Conservation (phyloP, 1,284 basidiomycete genomes). For the Exsudoporus floridanus region DNA sequence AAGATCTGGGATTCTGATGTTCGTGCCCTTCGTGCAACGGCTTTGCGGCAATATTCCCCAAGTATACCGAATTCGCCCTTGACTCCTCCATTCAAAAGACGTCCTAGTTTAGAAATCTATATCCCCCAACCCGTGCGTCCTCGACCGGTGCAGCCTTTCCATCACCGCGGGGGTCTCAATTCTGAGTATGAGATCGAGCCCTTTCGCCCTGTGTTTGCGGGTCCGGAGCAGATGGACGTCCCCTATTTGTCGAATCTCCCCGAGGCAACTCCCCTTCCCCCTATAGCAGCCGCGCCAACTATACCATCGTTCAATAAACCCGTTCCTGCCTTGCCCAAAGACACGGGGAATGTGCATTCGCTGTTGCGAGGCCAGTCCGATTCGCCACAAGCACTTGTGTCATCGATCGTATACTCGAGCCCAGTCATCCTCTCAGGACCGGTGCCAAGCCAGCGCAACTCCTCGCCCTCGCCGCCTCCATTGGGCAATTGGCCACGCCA, state of each 20-base stretch:
- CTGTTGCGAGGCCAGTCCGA: conserved; percentile 9
- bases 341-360: conserved; percentile 1
- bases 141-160: conserved; percentile 35
- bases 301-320: conserved; percentile 15
- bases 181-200: conserved; percentile 50
- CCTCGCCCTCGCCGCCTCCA: conserved; percentile 43
- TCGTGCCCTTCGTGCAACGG: conserved; percentile 44
- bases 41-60: conserved; percentile 27
- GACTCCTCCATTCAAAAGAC: conserved; percentile 33
- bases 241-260: conserved; percentile 20
- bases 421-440: conserved; percentile 22
- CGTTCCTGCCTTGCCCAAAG: conserved; percentile 5
- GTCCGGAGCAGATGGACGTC: conserved; percentile 27
- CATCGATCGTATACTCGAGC: conserved; percentile 35
- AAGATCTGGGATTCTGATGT: conserved; percentile 55
- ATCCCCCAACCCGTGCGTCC: conserved; percentile 46
- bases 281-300: background rate
- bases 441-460: conserved; percentile 4
- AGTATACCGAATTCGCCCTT: conserved; percentile 36
- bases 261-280: conserved; percentile 26
- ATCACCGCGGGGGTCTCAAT: conserved; percentile 40
- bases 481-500: conserved; percentile 57
- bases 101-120: conserved; percentile 36
- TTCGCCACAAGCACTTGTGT: conserved; percentile 4
- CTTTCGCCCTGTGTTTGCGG: conserved; percentile 32